A percentile compares a stretch with the other conserved stretches of the same genome.
Evolutionary conservation across 768 basidiomycete species (phyloP).

Genomic region (Leccinum incarnatum): DNA sequence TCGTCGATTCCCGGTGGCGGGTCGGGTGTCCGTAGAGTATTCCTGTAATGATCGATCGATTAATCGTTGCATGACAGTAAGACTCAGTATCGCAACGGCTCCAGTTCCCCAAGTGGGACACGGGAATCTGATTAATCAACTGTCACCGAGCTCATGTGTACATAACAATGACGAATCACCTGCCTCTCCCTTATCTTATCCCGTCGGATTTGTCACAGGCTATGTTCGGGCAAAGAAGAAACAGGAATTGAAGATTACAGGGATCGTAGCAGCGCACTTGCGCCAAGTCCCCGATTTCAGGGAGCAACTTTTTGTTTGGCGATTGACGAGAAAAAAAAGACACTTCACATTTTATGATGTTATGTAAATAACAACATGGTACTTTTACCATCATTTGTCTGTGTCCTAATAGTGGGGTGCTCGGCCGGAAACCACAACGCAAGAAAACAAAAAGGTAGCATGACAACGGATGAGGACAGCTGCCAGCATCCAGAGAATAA

Average conservation of each 20-base stretch:
- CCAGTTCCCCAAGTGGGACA: not conserved
- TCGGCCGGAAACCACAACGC: too few species aligned
- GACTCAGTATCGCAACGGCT: not conserved
- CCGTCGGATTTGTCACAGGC: not conserved
- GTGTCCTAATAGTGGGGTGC: too few species aligned
- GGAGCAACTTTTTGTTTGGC: too few species aligned
- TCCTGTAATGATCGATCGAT: not conserved
- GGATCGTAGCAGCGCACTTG: too few species aligned
- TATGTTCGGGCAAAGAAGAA: not conserved
- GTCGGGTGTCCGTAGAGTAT: conserved; percentile 1
- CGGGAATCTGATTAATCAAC: not conserved
- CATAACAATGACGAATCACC: not conserved
- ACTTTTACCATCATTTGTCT: too few species aligned
- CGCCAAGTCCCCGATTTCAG: too few species aligned
- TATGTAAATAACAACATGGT: too few species aligned
- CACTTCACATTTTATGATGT: too few species aligned
- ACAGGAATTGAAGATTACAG: not conserved
- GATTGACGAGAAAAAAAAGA: too few species aligned
- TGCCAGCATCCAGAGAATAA: too few species aligned
- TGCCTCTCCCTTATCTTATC: conserved; percentile 4
- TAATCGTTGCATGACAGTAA: not conserved
- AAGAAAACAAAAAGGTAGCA: too few species aligned
- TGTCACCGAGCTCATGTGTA: not conserved
- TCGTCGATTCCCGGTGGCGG: not conserved
- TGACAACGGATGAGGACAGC: too few species aligned